phyloP scores from a whole-genome alignment of 2,329 filamentous ascomycete genomes.

The Cladorrhinum sp. region DNA sequence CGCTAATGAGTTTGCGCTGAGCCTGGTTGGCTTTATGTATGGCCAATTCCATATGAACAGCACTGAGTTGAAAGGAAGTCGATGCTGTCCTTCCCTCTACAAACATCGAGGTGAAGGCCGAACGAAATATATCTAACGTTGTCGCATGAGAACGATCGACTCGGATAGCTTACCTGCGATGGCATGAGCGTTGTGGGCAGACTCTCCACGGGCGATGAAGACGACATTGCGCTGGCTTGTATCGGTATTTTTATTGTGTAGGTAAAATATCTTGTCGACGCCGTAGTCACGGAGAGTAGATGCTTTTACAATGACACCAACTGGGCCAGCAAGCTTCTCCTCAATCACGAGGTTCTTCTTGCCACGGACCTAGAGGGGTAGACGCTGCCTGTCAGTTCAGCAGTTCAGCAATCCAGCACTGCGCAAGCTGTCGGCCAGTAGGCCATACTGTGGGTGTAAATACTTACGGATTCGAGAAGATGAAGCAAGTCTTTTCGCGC shows the following conservation, averaged over 20 bases:
- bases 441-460: not conserved
- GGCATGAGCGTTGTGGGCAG: slow-evolving; percentile 73
- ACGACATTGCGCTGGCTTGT: slow-evolving; percentile 92
- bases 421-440: not conserved
- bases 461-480: slow-evolving; percentile 91
- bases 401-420: slow-evolving; percentile 11
- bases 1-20: slow-evolving; percentile 13
- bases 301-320: slow-evolving; percentile 91
- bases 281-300: slow-evolving; percentile 95
- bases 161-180: slow-evolving; percentile 72
- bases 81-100: slow-evolving; percentile 7
- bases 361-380: slow-evolving; percentile 71
- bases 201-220: slow-evolving; percentile 89
- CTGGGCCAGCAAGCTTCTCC: slow-evolving; percentile 80
- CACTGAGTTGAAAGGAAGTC: slow-evolving; percentile 32
- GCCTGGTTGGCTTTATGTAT: slow-evolving; percentile 23
- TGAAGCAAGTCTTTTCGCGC: slow-evolving; percentile 85
- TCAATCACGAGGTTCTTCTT: slow-evolving; percentile 99
- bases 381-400: slow-evolving; percentile 27
- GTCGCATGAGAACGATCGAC: not conserved
- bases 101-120: not conserved
- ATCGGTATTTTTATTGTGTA: slow-evolving; percentile 94
- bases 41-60: slow-evolving; percentile 19
- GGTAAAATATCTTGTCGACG: slow-evolving; percentile 93
- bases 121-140: not conserved